Evolutionary conservation across 805 yeast genomes (phyloP).

Genomic region (Wickerhamomyces strasburgensis): DNA sequence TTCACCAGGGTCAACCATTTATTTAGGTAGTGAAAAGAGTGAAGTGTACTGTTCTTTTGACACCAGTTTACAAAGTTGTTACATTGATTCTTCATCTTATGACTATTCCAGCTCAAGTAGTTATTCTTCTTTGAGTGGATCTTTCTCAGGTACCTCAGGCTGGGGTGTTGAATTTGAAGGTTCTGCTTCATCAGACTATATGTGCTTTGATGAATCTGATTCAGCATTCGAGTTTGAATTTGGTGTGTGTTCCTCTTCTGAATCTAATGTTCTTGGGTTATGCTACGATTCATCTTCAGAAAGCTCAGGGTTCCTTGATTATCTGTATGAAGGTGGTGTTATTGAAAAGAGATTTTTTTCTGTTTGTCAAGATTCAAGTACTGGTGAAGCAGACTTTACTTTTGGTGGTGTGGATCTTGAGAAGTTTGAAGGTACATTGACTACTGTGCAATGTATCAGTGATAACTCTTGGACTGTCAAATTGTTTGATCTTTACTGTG

Average conservation of each 20-base stretch:
- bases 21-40: conserved; percentile 8
- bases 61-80: conserved; percentile 6
- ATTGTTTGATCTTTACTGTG: conserved; percentile 20
- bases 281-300: conserved; percentile 6
- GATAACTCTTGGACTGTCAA: conserved; percentile 19
- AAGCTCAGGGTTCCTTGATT: conserved; percentile 9
- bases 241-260: conserved; percentile 2
- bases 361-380: no score
- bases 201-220: conserved; percentile 8
- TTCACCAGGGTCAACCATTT: conserved; percentile 11
- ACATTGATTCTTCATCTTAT: conserved; percentile 4
- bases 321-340: conserved; percentile 5
- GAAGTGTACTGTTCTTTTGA: conserved; percentile 9
- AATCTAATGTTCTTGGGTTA: conserved; percentile 12
- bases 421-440: conserved; percentile 40
- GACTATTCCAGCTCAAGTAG: conserved; percentile 2
- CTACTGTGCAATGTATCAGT: conserved; percentile 7
- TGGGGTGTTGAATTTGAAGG: conserved; percentile 11
- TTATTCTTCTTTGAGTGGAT: background rate
- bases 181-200: conserved; percentile 6
- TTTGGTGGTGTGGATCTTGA: conserved; percentile 51
- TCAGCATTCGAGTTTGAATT: conserved; percentile 10
- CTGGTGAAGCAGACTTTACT: conserved; percentile 12
- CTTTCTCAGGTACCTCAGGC: conserved; percentile 5
- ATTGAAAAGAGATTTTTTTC: conserved; percentile 13